A percentile compares a stretch with the other conserved stretches of the same genome.
phyloP scores from a whole-genome alignment of 2,329 filamentous ascomycete genomes.

The Aspergillus sp. region DNA sequence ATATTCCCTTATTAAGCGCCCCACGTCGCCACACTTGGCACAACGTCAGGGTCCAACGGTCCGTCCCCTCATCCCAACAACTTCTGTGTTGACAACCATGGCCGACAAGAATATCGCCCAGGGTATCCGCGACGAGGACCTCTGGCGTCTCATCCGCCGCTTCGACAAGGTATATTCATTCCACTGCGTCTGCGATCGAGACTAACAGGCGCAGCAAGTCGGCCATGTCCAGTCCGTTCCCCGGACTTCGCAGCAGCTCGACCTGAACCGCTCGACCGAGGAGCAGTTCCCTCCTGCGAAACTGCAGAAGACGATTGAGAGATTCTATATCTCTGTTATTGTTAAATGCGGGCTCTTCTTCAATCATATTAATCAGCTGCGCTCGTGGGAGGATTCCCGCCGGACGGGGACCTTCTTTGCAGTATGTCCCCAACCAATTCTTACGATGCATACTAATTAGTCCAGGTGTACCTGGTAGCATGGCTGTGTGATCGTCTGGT shows the following conservation, averaged over 20 bases:
- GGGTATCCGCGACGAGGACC: slow-evolving; percentile 52
- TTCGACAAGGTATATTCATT: slow-evolving; percentile 66
- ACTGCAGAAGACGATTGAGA: slow-evolving; percentile 72
- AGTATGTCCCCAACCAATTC: slow-evolving; percentile 35
- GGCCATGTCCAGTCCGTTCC: slow-evolving; percentile 68
- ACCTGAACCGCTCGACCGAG: slow-evolving; percentile 77
- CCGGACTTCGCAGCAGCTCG: slow-evolving; percentile 59
- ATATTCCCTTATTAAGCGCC: no score
- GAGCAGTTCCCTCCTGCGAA: slow-evolving; percentile 85
- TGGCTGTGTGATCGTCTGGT: slow-evolving; percentile 73
- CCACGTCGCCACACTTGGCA: no score
- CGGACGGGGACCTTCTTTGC: slow-evolving; percentile 67
- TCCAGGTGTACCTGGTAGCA: slow-evolving; percentile 57
- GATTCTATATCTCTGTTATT: slow-evolving; percentile 77
- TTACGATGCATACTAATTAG: not conserved
- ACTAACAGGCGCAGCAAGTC: slow-evolving; percentile 51
- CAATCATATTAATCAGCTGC: slow-evolving; percentile 72
- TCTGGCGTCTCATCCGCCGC: slow-evolving; percentile 70
- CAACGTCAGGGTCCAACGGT: no score
- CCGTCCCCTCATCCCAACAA: not conserved
- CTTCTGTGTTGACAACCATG: not conserved
- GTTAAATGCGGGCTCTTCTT: slow-evolving; percentile 65
- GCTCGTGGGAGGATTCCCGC: slow-evolving; percentile 74
- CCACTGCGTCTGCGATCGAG: not conserved
- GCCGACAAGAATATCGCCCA: not conserved